Evolutionary conservation across 2,329 filamentous ascomycete species (phyloP), one percentile per base, ranked within the genome.

Genomic region (Colletotrichum australisinense): DNA sequence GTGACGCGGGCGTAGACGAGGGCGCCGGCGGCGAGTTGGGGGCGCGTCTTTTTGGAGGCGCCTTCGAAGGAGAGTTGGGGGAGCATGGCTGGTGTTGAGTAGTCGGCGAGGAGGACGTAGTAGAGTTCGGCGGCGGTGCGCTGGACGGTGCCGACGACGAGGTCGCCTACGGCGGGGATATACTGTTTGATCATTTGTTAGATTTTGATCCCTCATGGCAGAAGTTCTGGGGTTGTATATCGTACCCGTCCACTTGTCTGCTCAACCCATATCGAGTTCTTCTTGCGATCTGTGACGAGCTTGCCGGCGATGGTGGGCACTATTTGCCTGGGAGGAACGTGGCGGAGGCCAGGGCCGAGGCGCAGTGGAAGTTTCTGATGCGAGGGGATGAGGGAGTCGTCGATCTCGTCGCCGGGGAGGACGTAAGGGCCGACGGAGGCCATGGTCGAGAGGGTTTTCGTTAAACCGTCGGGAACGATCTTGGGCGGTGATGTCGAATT

Each of bases 31-130:
- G 88, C 86, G 56, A 98, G 89, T 75, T 94, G 88, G 0, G 97
- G 97, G 1, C 95, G 89, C 3, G 94, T 98, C 85, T 98, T 98
- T 83, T 95, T 97, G 57, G 93, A 95, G 22, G 95, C 97, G 75
- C 92, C 92, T 83, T 98, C 96, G 81, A 99, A 99, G n/a, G 95
- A 91, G 24, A 98, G 88, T 76, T 97, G 94, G 0, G 94, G 95
- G 1, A 98, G 91, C 22, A 94, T 86, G 1, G 94, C 95, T 71
- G 89, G 84, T 2, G 87, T 79, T 4, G 89, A 89, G 79, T 91
- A 89, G 67, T 91, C 87, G 32, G 94, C 93, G 66, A 98, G 88
- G 77, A 89, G 88, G 81, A 95, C 95, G 82, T 93, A 92, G 87
- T 94, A 98, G 80, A 90, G 89, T 78, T 98, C 97, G 70, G 88